Evolutionary conservation across 495 filamentous ascomycete species (phyloP), one percentile per base, ranked within the genome.

Genomic region (Tuber indicum): DNA sequence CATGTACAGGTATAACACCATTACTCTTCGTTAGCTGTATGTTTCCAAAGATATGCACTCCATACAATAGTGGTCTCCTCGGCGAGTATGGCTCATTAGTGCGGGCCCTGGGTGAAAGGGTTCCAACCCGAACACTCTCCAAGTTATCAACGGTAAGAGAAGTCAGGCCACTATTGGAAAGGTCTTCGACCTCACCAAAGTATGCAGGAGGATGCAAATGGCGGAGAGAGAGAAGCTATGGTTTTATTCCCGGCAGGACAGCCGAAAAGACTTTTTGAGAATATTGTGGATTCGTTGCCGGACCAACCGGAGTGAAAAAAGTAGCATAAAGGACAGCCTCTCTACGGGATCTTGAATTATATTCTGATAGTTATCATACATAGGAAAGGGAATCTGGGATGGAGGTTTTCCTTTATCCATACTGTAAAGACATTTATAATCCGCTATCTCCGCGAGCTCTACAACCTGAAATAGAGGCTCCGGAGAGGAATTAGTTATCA

Each of bases 31-130:
- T 88, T 42, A 90, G 82, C 36, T 85, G 86, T 69, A 90, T 81
- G 78, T 89, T 89, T 78, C 88, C 88, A 76, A 91, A 88, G 23
- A 91, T 79, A 80, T 89, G 88, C 17, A 88, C 78, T 2, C 89
- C 89, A 79, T 90, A 90, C 1, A 81, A 7, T 66, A 74, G 69
- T 32, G 41, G 9, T 9, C 19, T 21, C 69, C 32, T 49, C 23
- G 72, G 47, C n/a, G 21, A 43, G 47, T 41, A 49, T 8, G 26
- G n/a, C 21, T 21, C 19, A 49, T 14, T n/a, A 4, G 16, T 43
- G 17, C 10, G 16, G 36, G 16, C 21, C 6, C 16, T 17, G 44
- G 17, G 14, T 45, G 39, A 19, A 14, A 26, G n/a, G 21, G 79
- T 81, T 44, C 85, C 88, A 8, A 89, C 86, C 58, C 89, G 86